These are phyloP conservation scores for Coemansia guatemalensis DNA, from an alignment of 192 early-diverging fungal species.

Conservation along the genomic window DNA sequence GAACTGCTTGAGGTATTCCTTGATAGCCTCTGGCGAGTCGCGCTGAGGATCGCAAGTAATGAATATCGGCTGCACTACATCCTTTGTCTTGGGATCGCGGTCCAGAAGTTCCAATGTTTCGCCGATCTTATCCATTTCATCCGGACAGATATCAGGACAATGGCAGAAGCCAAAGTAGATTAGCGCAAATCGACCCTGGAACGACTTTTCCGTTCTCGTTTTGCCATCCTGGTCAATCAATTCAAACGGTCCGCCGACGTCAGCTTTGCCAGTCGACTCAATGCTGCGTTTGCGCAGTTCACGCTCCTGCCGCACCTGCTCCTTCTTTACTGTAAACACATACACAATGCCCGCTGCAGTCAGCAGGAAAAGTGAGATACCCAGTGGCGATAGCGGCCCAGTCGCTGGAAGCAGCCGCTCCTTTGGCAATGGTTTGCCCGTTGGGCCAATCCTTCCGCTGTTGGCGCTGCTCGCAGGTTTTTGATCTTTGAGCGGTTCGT, in stretches of 20 bases:
- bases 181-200: constrained; percentile 81
- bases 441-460: not conserved
- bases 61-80: constrained; percentile 81
- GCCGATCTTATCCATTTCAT: constrained; percentile 97
- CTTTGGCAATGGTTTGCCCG: constrained; percentile 3
- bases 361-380: constrained; percentile 54
- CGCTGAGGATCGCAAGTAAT: constrained; percentile 97
- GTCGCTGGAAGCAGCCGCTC: constrained; percentile 31
- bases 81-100: constrained; percentile 47
- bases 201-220: constrained; percentile 70
- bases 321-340: constrained; percentile 68
- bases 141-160: constrained; percentile 99
- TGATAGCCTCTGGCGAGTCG: constrained; percentile 80
- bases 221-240: constrained; percentile 81
- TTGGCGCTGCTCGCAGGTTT: constrained; percentile 1
- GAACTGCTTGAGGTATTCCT: constrained; percentile 82
- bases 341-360: constrained; percentile 61
- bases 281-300: constrained; percentile 13
- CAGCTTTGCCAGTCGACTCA: constrained; percentile 79
- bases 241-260: constrained; percentile 87
- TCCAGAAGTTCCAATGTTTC: constrained; percentile 73
- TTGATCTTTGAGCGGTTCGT: constrained; percentile 13
- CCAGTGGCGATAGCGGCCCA: constrained; percentile 48
- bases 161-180: constrained; percentile 99
- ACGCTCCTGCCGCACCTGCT: constrained; percentile 49